Base-by-base conservation (phyloP, 768 basidiomycete genomes). In the Infundibulicybe gibba region DNA sequence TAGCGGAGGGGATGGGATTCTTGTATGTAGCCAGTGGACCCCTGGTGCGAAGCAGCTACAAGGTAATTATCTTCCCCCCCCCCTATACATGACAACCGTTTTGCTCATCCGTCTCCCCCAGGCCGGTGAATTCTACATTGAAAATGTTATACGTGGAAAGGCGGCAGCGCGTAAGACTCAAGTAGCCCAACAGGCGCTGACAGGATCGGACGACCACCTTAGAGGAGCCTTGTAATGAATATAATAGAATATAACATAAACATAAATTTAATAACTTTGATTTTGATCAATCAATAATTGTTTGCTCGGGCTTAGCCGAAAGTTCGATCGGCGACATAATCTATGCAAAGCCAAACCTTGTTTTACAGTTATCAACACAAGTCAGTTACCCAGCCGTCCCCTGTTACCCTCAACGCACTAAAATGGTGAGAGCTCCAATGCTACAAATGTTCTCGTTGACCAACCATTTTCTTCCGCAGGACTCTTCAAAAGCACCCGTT, bases 41-140 rank as follows among this genome's bases (percentile, higher is more conserved):
- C 11, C 71, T 99, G 15, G 95, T 99, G 39, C 77, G 97, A 48
- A 95, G 92, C 58, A 94, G 90, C 61, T 99, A 98, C 65, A 98
- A 98, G 87, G 94, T 90, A 55, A 54, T 77, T 56, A 44, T 16
- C 1, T 13, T 34, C 47, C 32, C 32, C 3, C 47, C 32, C 32
- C 3, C 20, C 39, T 38, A n/a, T 25, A 20, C 44, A 33, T 30
- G 11, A 9, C 43, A 43, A 40, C 30, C 15, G 41, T 17, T 32
- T 49, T 19, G 8, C 43, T 47, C 33, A 47, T 42, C 54, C 42
- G 53, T 40, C 31, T 45, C 21, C 48, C 31, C n/a, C 42, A 95
- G 93, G 94, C 94, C n/a, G 94, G 94, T 19, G 94, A 97, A 61
- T 95, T 81, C 63, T 97, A 87, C 68, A 90, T 97, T 33, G 91